phyloP scores from a whole-genome alignment of 768 basidiomycete species.

The Macrolepiota albuminosa region DNA sequence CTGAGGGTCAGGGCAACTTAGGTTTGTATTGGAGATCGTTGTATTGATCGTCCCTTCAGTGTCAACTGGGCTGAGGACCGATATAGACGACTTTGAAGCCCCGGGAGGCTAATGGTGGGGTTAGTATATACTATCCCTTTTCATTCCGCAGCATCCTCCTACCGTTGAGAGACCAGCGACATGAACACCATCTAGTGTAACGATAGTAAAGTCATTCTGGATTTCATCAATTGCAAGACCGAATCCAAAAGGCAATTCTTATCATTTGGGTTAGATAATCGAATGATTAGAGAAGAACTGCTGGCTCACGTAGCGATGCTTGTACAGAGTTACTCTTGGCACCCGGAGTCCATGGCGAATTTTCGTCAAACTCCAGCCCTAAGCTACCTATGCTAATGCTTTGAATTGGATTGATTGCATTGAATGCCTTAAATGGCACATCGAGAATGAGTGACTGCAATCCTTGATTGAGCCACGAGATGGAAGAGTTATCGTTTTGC shows the following conservation, averaged over 20 bases:
- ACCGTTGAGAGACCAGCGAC: conserved; percentile 63
- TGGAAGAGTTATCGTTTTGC: conserved; percentile 47
- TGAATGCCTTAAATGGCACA: conserved; percentile 53
- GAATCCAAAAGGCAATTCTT: conserved; percentile 73
- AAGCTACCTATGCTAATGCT: conserved; percentile 60
- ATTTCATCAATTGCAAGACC: conserved; percentile 52
- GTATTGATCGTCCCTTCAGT: conserved; percentile 66
- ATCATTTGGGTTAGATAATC: conserved; percentile 3
- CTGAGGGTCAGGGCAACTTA: conserved; percentile 42
- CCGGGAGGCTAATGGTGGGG: conserved; percentile 44
- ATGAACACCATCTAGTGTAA: conserved; percentile 37
- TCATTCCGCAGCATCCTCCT: background rate
- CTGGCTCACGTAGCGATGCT: conserved; percentile 47
- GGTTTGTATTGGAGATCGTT: conserved; percentile 46
- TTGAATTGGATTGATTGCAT: conserved; percentile 57
- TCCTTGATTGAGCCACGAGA: conserved; percentile 67
- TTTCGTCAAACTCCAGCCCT: conserved; percentile 48
- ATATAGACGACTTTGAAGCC: conserved; percentile 57
- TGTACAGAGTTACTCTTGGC: conserved; percentile 54
- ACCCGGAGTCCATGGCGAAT: conserved; percentile 53
- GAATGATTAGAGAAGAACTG: background rate
- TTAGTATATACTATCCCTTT: background rate
- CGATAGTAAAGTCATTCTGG: conserved; percentile 60
- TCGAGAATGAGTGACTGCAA: conserved; percentile 50
- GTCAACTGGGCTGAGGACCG: conserved; percentile 44